Base-by-base conservation (phyloP, 495 filamentous ascomycete genomes). In the Penicillium fimorum region DNA sequence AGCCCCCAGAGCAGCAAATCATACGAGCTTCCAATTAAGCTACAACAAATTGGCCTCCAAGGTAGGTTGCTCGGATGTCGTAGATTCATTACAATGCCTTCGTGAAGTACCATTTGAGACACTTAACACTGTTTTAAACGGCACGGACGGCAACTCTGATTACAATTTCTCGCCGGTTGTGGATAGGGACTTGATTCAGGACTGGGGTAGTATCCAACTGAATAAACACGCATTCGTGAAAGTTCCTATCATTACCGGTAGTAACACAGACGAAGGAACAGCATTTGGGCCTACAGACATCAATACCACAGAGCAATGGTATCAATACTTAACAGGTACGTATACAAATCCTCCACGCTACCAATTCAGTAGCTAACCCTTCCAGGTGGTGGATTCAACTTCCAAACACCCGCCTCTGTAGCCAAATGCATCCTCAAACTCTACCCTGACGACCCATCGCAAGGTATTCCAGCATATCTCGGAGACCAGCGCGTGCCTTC, bases 201-300 rank as follows among this genome's bases (percentile, higher is more conserved):
- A 64, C 5, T 72, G 69, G 66, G 71, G 76, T 1, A 71, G 68
- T 35, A 61, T 62, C 0, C 66, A 69, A 30, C 57, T 79, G 4
- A 45, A 68, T 17, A 56, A 68, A 11, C 67, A 70, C 24, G 64
- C 72, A 17, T 76, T 81, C 47, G 65, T 80, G 58, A 72, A 76
- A 47, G 72, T 79, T 3, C 81, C 82, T 3, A 74, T 81, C 50
- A 69, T 81, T 15, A 45, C 69, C 2, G 79, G 79, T 12, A 71
- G 65, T 5, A 80, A 79, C 48, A 77, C 71, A 7, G 79, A 82
- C 47, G 81, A 84, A 59, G 81, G 79, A 6, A 68, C 68, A 1
- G 63, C 60, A 7, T 81, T 81, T 53, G 75, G 71, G 8, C 67
- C 68, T 0, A 68, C 55, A 4, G 77, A 75, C 13, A 71, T 80